Evolutionary conservation across 768 basidiomycete species (phyloP), one percentile per base, ranked within the genome.

Genomic region (Floccularia luteovirens): DNA sequence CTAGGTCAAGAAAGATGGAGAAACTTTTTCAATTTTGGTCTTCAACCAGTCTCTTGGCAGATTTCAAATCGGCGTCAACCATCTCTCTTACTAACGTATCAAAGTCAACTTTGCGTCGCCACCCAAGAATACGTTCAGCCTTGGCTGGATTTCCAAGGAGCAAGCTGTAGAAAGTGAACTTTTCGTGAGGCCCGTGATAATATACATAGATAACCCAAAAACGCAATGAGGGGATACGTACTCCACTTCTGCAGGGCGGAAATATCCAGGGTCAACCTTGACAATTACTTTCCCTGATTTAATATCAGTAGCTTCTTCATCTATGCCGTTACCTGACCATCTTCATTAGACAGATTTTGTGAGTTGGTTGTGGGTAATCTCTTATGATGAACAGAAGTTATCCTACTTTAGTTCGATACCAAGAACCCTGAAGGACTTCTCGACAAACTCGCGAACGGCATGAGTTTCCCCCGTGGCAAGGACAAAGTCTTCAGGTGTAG

Each of bases 401-500:
- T 58, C 74, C 30, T 51, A 86, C 82, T 67, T 62, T 54, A 98
- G 74, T 38, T 74, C 54, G 30, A 80, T 79, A 33, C 75, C 82
- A 21, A 90, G 72, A 36, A 72, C 63, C 2, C 49, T 64, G 59
- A 98, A 97, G 14, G 94, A 60, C 62, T 88, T 90, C 56, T 91
- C 79, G 51, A 97, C 89, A 50, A 80, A 96, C 63, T 97, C 91
- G 42, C 89, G 80, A 20, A 98, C 93, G 27, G 79, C 79, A 60
- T 98, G 93, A 22, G 90, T 97, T 70, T 98, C 94, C 21, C 91
- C 91, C 1, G 91, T 96, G 0, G 92, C 91, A 33, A 96, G 86
- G 39, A 96, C 91, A 53, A 88, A 98, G 63, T 98, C 93, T 8
- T 91, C 79, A 1, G 93, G 66, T 16, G 52, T 44, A 5, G 80